These are phyloP conservation scores for Corchorus capsularis DNA, from an alignment of 345 rosid genomes.

Conservation along the genomic window DNA sequence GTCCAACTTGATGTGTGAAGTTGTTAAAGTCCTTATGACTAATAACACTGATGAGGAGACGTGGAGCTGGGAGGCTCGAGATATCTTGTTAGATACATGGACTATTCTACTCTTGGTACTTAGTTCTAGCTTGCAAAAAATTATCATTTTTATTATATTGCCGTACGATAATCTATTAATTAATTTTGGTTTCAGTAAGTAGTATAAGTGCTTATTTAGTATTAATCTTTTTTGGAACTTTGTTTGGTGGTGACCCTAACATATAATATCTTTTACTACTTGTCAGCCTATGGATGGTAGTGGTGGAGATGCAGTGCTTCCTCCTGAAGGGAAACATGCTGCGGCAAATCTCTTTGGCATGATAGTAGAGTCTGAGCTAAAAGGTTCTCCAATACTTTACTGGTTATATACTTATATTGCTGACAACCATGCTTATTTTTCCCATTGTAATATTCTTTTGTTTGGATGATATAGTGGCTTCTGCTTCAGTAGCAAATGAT, in stretches of 20 bases:
- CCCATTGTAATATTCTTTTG: neutral
- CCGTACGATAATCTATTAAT: constrained; percentile 10
- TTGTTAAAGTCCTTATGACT: constrained; percentile 71
- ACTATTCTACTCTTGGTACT: constrained; percentile 77
- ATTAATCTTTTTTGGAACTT: constrained; percentile 13
- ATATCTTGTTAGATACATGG: constrained; percentile 96
- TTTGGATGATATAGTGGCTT: constrained; percentile 49
- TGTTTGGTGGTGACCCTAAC: constrained; percentile 23
- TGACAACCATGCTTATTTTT: constrained; percentile 1
- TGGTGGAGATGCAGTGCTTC: constrained; percentile 60
- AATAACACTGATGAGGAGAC: constrained; percentile 68
- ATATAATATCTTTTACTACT: constrained; percentile 26
- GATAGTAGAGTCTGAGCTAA: constrained; percentile 83
- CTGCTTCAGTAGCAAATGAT: constrained; percentile 67
- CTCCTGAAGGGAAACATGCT: constrained; percentile 83
- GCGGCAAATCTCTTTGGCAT: constrained; percentile 77
- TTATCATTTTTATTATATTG: constrained; percentile 1
- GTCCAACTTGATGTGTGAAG: constrained; percentile 89
- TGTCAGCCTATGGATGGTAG: constrained; percentile 65
- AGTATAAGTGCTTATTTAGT: neutral
- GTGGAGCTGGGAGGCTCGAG: constrained; percentile 99
- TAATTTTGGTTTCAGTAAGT: constrained; percentile 11
- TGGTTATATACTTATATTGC: neutral
- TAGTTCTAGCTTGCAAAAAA: constrained; percentile 20
- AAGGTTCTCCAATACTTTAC: constrained; percentile 46